These are phyloP conservation scores for Lentinula boryana DNA, from an alignment of 768 basidiomycete genomes.

Conservation along the genomic window DNA sequence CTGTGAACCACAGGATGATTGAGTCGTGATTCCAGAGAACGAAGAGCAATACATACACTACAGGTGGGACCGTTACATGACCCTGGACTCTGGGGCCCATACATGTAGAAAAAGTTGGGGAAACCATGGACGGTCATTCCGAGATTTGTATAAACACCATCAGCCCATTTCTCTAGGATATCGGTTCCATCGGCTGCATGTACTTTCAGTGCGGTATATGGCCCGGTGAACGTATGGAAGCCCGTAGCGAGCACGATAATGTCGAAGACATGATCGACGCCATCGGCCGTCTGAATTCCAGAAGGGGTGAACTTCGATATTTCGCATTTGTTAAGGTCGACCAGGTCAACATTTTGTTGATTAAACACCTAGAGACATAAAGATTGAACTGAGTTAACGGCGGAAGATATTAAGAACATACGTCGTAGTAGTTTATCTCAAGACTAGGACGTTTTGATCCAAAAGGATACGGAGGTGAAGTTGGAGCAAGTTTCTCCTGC, in stretches of 20 bases:
- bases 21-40: background rate
- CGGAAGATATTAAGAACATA: background rate
- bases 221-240: conserved; percentile 19
- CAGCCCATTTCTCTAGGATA: conserved; percentile 18
- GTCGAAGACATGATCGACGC: conserved; percentile 15
- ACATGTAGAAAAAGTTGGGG: conserved; percentile 22
- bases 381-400: background rate
- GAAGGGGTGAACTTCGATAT: conserved; percentile 15
- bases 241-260: conserved; percentile 19
- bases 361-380: conserved; percentile 16
- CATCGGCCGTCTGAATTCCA: conserved; percentile 16
- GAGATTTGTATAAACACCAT: conserved; percentile 16
- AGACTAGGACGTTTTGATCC: conserved; percentile 17
- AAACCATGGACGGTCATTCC: conserved; percentile 16
- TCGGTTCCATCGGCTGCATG: conserved; percentile 12
- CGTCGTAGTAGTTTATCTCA: conserved; percentile 14
- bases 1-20: background rate
- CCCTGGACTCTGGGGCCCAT: conserved; percentile 20
- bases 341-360: conserved; percentile 17
- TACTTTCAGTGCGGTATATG: conserved; percentile 17
- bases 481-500: conserved; percentile 19
- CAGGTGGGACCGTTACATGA: conserved; percentile 21
- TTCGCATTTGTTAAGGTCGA: conserved; percentile 15
- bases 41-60: conserved; percentile 11
- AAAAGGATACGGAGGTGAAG: conserved; percentile 17